These are phyloP conservation scores for Alternaria sp. DNA, from an alignment of 2,329 filamentous ascomycete genomes.

Conservation along the genomic window DNA sequence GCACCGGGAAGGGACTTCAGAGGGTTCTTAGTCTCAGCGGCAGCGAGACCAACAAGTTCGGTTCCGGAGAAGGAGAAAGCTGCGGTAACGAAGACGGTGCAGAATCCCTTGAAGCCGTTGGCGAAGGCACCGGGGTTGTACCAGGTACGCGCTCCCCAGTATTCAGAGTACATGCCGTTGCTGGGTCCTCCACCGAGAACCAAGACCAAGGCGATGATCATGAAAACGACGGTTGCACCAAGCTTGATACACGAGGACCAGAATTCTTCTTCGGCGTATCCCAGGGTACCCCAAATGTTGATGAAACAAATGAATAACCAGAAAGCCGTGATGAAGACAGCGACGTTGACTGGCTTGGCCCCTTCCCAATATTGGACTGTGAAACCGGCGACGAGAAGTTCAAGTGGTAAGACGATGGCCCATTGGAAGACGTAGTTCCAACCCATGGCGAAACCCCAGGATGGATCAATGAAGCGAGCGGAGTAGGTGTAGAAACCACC, in stretches of 20 bases:
- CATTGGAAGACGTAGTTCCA: slow-evolving; percentile 49
- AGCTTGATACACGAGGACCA: slow-evolving; percentile 48
- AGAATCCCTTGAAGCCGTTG: slow-evolving; percentile 69
- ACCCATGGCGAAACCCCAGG: slow-evolving; percentile 50
- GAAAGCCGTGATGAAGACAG: slow-evolving; percentile 50
- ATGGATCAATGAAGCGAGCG: slow-evolving; percentile 57
- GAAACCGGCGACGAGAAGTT: slow-evolving; percentile 48
- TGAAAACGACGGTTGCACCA: slow-evolving; percentile 46
- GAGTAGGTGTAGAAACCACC: slow-evolving; percentile 60
- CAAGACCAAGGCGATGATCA: slow-evolving; percentile 59
- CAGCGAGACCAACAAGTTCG: slow-evolving; percentile 66
- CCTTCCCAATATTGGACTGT: slow-evolving; percentile 48
- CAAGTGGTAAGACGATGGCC: slow-evolving; percentile 48
- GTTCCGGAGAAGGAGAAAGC: slow-evolving; percentile 69
- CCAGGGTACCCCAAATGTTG: slow-evolving; percentile 49
- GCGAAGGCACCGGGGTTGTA: slow-evolving; percentile 59
- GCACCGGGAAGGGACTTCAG: slow-evolving; percentile 56
- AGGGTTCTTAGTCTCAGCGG: slow-evolving; percentile 65
- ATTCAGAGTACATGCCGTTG: slow-evolving; percentile 54
- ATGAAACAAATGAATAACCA: slow-evolving; percentile 47
- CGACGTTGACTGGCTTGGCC: slow-evolving; percentile 22
- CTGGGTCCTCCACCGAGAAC: slow-evolving; percentile 63
- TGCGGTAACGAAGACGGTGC: slow-evolving; percentile 68
- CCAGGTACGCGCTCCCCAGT: slow-evolving; percentile 69
- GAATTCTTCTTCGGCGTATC: slow-evolving; percentile 52